Evolutionary conservation across 2,329 filamentous ascomycete species (phyloP), one percentile per base, ranked within the genome.

Genomic region (Coniochaeta prunicola): DNA sequence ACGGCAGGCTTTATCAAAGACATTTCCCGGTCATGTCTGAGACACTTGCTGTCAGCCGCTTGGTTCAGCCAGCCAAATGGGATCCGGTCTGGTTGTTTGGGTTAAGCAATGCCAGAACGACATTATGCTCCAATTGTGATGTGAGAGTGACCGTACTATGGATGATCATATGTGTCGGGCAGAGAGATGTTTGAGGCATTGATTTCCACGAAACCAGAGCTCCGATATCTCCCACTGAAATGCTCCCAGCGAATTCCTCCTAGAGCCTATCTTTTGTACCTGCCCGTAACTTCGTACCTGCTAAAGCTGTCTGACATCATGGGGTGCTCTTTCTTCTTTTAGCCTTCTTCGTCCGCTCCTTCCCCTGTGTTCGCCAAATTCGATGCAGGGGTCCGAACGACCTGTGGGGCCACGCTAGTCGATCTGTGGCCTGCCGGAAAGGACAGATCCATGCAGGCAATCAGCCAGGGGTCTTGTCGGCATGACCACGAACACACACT

Each of bases 221-320:
- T n/a, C n/a, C n/a, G n/a, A n/a, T n/a, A n/a, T n/a, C n/a, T n/a
- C n/a, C n/a, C n/a, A n/a, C n/a, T n/a, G n/a, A n/a, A n/a, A n/a
- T n/a, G n/a, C n/a, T n/a, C n/a, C n/a, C n/a, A n/a, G n/a, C n/a
- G n/a, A n/a, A n/a, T n/a, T n/a, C n/a, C n/a, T n/a, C n/a, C n/a
- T n/a, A n/a, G n/a, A n/a, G n/a, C n/a, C n/a, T n/a, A n/a, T n/a
- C n/a, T n/a, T n/a, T n/a, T n/a, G n/a, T n/a, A n/a, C n/a, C n/a
- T n/a, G n/a, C n/a, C n/a, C n/a, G n/a, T n/a, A n/a, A n/a, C n/a
- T n/a, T n/a, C n/a, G n/a, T n/a, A n/a, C n/a, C n/a, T n/a, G n/a
- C n/a, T n/a, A n/a, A n/a, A n/a, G n/a, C n/a, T n/a, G n/a, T n/a
- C 42, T 48, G 42, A 48, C 42, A 48, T 48, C 42, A 48, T 48